Base-by-base conservation (phyloP, 192 early-diverging fungal genomes). In the Podila clonocystis region DNA sequence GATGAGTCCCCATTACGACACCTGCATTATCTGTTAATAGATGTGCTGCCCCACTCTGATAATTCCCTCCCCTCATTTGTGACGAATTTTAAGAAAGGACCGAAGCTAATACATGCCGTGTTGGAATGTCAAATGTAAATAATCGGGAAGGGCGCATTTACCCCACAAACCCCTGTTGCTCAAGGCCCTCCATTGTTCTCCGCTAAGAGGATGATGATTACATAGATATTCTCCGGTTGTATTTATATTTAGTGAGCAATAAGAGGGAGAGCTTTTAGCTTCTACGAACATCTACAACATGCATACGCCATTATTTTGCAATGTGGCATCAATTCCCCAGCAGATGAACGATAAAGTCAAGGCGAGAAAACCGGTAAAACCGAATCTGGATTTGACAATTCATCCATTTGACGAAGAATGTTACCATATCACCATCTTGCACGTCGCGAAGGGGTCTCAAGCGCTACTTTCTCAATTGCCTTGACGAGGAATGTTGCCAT, bases 211-310 rank as follows among this genome's bases (percentile, higher is more conserved):
- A 38, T 38, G 9, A 38, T 7, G 58, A 69, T 69, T 34, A 62
- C 68, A 62, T 49, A 70, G 49, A 70, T 58, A 70, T 70, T 70
- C n/a, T 63, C 68, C 68, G 68, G 68, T 49, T 50, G 58, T 63
- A 12, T 49, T 70, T 49, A 30, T 9, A 24, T 62, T 62, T n/a
- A 28, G 15, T 33, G 26, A 34, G n/a, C 8, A 33, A 30, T 17
- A 33, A 12, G 20, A 62, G 8, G 29, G 68, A 70, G 68, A 62
- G 68, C 68, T 34, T 55, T 65, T 65, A 24, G 49, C 41, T 62
- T 58, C 26, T 59, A 29, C 58, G 30, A 5, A 38, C 48, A 30
- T 52, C 60, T 50, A 61, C 26, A 33, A 26, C 49, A 36, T 52
- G 8, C 30, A 29, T 60, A 70, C 68, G 68, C 68, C 60, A 70